These are phyloP conservation scores for Thoreauomyces humboldtii DNA, from an alignment of 192 early-diverging fungal genomes.

Conservation along the genomic window DNA sequence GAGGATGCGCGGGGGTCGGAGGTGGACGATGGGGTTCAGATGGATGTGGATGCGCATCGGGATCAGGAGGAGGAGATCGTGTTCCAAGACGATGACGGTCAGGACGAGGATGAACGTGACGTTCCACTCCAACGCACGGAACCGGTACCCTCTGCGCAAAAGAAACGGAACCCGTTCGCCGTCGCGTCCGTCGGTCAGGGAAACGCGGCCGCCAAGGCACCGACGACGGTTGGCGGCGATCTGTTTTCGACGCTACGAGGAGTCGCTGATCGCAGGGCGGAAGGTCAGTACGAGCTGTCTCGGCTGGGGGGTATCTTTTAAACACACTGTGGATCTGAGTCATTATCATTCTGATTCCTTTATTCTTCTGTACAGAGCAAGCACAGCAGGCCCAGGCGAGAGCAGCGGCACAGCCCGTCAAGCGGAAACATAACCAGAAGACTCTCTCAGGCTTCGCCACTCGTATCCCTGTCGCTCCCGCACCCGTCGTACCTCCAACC, in stretches of 20 bases:
- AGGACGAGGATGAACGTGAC: no score
- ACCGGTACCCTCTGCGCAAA: not conserved
- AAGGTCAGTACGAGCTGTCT: no score
- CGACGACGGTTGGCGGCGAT: not conserved
- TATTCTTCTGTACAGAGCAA: no score
- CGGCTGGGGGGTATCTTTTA: no score
- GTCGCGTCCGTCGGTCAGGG: not conserved
- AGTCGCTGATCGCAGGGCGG: no score
- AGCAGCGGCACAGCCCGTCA: not conserved
- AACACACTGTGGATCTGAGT: no score
- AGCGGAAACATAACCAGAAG: not conserved
- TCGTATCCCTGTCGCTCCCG: no score
- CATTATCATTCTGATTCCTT: no score
- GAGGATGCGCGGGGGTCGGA: no score
- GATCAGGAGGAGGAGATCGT: not conserved
- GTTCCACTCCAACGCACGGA: no score
- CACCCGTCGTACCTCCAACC: no score
- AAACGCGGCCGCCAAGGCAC: not conserved
- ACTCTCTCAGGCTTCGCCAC: not conserved
- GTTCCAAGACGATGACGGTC: no score
- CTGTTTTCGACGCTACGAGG: not conserved
- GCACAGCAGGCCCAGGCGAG: not conserved
- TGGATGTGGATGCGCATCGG: not conserved
- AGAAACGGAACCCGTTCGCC: slow-evolving; percentile 3
- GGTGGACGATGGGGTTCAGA: not conserved